Base-by-base conservation (phyloP, 2,329 filamentous ascomycete genomes). In the Didymella keratinophila region DNA sequence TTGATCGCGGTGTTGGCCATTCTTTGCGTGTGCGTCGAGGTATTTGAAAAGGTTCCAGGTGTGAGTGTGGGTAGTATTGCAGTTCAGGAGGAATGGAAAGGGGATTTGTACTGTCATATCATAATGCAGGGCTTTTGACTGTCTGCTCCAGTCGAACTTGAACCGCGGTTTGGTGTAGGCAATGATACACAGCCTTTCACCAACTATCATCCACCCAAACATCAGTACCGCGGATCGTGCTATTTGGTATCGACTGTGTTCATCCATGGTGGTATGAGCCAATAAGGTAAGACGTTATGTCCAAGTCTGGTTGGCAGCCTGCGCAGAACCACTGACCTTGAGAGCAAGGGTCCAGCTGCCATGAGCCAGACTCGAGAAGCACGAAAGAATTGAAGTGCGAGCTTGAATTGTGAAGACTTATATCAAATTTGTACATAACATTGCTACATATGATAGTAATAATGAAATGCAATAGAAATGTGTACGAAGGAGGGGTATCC, bases 401-500 rank as follows among this genome's bases (percentile, higher is more conserved):
- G 21, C 27, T 28, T 10, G 10, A 7, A 30, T 2, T 20, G 9
- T 8, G 36, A 39, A 18, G 30, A 10, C 4, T 14, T 18, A 5
- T 23, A 18, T 11, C 30, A 18, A 37, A 16, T 48, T 18, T 48
- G 4, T 48, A 37, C 45, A 48, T 4, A 37, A 30, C 21, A 3
- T 23, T 37, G 43, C 43, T 54, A 23, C 36, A 34, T 39, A 27
- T 23, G 23, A 27, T 10, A 18, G n/a, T 7, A 28, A 43, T 18
- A 7, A 39, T 32, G 23, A 12, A 46, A 27, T 23, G 25, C 20
- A 34, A 44, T 11, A 20, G 20, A 50, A 11, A 41, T 37, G 18
- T 58, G 44, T 58, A 20, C 39, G 56, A 49, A 58, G 25, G 32
- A 58, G 37, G 56, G 56, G 56, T 58, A 58, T 58, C 49, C 37